A percentile compares a stretch with the other conserved stretches of the same genome.
These are phyloP conservation scores for Corniculantispora saksenae DNA, from an alignment of 2,329 filamentous ascomycete species.

Conservation along the genomic window DNA sequence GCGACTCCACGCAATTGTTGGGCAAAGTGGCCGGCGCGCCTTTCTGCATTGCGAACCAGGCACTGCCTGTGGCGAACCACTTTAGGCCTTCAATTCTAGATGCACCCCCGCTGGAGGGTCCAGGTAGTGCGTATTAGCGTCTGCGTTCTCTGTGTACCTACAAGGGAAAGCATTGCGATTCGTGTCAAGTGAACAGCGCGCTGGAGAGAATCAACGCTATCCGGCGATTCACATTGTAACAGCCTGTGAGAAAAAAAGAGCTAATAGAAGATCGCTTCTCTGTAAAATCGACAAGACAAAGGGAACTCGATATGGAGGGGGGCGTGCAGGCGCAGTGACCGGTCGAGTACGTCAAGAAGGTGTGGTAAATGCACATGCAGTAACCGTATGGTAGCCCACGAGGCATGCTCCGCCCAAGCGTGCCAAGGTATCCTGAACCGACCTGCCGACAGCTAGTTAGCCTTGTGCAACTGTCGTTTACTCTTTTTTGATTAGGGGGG, in stretches of 20 bases:
- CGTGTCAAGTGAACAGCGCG: not conserved
- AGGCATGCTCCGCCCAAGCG: not conserved
- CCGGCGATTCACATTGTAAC: not conserved
- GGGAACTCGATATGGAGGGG: not conserved
- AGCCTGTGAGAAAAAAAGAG: not conserved
- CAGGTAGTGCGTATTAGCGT: slow-evolving; percentile 6
- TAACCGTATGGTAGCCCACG: not conserved
- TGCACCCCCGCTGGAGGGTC: not conserved
- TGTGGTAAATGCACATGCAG: not conserved
- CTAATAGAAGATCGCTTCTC: not conserved
- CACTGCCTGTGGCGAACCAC: slow-evolving; percentile 5
- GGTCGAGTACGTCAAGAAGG: not conserved
- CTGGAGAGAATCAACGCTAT: not conserved
- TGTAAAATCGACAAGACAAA: not conserved
- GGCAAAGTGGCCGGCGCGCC: not conserved
- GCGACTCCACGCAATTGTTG: slow-evolving; percentile 1
- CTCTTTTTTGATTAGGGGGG: not conserved
- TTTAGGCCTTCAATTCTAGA: not conserved
- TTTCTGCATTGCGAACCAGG: slow-evolving; percentile 6
- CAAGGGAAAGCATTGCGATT: slow-evolving; percentile 14
- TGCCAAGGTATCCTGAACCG: not conserved
- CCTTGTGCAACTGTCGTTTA: slow-evolving; percentile 10
- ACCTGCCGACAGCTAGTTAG: not conserved
- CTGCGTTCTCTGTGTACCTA: not conserved
- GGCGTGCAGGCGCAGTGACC: not conserved